Evolutionary conservation across 2,329 filamentous ascomycete genomes (phyloP), one percentile per base, ranked within the genome.

Genomic region (Paracamarosporium sp.): DNA sequence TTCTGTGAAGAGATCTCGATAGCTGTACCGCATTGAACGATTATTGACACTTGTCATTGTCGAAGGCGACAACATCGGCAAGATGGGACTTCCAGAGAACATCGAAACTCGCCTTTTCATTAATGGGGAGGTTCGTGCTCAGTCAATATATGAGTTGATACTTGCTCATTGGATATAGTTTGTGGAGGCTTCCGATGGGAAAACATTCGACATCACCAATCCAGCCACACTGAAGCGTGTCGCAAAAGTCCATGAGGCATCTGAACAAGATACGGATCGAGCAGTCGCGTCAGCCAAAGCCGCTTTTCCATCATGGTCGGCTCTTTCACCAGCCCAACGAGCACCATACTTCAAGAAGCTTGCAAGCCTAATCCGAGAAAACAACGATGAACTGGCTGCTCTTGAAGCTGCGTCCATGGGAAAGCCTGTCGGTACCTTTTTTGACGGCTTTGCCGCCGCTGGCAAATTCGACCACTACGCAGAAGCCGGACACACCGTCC

Each of bases 401-500:
- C 91, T 89, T 76, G 94, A 94, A 77, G 93, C 90, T 15, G 83
- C 92, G 45, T 91, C 93, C 78, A 91, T 94, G 82, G 91, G 91
- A 73, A 93, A 93, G 83, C 93, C 91, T 0, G 87, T 93, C 71
- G 88, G 88, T 47, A 89, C 92, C 73, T 91, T 90, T 53, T 88
- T 85, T 76, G 91, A 91, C 46, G 91, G 92, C 70, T 90, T 93
- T 27, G 84, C 92, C 38, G 84, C 90, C 64, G 91, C 91, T 36
- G 81, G 93, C 53, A 91, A 93, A 80, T 91, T 93, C 41, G 91
- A 92, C 88, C 53, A 89, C 89, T 15, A 90, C 90, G 74, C 86
- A 90, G 76, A 83, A 92, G 74, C 90, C 88, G 79, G 56, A 80
- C 94, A 56, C 89, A 93, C 79, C 88, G 93, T 46, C 84, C 90